Evolutionary conservation across 805 yeast genomes (phyloP).

Genomic region (Lachancea dasiensis): DNA sequence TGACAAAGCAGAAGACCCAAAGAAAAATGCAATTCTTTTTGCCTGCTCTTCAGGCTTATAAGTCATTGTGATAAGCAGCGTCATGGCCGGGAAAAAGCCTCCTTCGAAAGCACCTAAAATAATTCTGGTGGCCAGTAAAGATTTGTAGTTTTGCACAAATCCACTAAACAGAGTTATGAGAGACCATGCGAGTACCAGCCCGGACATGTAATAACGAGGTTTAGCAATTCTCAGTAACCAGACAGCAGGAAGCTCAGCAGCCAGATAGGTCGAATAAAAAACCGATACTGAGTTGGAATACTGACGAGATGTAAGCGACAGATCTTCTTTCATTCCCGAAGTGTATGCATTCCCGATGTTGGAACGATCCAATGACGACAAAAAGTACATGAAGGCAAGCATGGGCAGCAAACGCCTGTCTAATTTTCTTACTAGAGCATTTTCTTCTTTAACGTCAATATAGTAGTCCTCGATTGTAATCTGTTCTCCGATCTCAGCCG

Average conservation of each 20-base stretch:
- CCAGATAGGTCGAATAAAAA: slow-evolving; percentile 35
- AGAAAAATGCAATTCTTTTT: slow-evolving; percentile 36
- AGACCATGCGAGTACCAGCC: slow-evolving; percentile 28
- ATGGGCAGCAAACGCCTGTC: slow-evolving; percentile 32
- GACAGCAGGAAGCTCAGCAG: slow-evolving; percentile 32
- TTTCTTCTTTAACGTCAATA: slow-evolving; percentile 15
- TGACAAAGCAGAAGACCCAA: slow-evolving; percentile 38
- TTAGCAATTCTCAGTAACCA: slow-evolving; percentile 26
- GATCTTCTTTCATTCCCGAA: slow-evolving; percentile 48
- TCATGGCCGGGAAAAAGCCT: slow-evolving; percentile 37
- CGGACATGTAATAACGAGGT: slow-evolving; percentile 24
- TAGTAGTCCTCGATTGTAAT: slow-evolving; percentile 5
- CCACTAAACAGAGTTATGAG: slow-evolving; percentile 32
- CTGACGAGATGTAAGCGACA: slow-evolving; percentile 44
- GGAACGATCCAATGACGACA: slow-evolving; percentile 44
- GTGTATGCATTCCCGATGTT: slow-evolving; percentile 57
- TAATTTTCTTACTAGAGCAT: slow-evolving; percentile 25
- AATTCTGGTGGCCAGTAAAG: slow-evolving; percentile 36
- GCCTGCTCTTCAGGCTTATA: slow-evolving; percentile 36
- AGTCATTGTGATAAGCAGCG: slow-evolving; percentile 33
- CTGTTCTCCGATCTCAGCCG: slow-evolving; percentile 9
- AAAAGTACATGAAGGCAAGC: slow-evolving; percentile 31
- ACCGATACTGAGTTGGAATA: slow-evolving; percentile 33
- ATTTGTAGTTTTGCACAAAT: slow-evolving; percentile 31
- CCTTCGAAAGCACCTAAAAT: slow-evolving; percentile 42